Percentiles rank a stretch among this genome's conserved stretches.
phyloP scores from a whole-genome alignment of 257 asterid species.

The Ocimum tenuiflorum region DNA sequence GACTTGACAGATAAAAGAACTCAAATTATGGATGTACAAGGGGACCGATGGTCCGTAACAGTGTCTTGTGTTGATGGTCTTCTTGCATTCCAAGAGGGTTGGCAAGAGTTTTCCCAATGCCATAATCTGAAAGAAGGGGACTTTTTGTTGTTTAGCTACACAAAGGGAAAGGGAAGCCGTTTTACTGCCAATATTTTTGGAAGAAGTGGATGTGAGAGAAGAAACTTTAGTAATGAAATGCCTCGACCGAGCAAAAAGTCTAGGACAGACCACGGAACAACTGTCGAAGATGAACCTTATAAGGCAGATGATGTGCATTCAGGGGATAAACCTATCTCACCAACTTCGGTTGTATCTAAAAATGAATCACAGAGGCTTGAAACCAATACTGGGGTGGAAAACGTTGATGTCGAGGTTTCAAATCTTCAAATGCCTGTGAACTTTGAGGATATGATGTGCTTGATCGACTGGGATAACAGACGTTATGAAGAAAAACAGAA shows the following conservation, averaged over 20 bases:
- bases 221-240: conserved; percentile 1
- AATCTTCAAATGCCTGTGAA: neutral
- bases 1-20: conserved; percentile 31
- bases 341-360: conserved; percentile 16
- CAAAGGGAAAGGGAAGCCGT: conserved; percentile 22
- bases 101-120: conserved; percentile 40
- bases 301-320: neutral
- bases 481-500: conserved; percentile 23
- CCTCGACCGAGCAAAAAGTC: neutral
- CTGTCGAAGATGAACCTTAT: conserved; percentile 13
- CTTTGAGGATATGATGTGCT: conserved; percentile 27
- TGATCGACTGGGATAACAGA: conserved; percentile 25
- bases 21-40: conserved; percentile 45
- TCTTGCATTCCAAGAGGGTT: conserved; percentile 50
- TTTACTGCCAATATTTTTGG: conserved; percentile 45
- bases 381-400: neutral
- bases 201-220: conserved; percentile 34
- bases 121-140: conserved; percentile 42
- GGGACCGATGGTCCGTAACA: conserved; percentile 36
- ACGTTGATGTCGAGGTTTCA: conserved; percentile 1
- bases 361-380: conserved; percentile 8
- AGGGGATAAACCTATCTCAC: conserved; percentile 10
- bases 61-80: conserved; percentile 23
- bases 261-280: conserved; percentile 1
- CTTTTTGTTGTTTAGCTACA: conserved; percentile 30